These are phyloP conservation scores for Trichophyton equinum DNA, from an alignment of 2,329 filamentous ascomycete genomes.

Conservation along the genomic window DNA sequence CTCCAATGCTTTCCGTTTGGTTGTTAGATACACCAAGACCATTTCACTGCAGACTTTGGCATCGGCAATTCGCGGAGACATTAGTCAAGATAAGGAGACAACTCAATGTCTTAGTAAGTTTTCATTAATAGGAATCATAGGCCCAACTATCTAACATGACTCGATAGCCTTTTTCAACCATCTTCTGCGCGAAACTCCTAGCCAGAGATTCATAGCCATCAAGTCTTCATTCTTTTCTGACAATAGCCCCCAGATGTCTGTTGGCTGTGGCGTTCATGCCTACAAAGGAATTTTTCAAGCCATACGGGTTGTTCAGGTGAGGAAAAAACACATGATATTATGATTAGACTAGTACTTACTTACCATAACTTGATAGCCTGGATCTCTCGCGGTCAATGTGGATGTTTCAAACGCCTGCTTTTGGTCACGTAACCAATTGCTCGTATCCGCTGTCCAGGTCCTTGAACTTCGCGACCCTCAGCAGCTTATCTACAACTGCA, in stretches of 20 bases:
- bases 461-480: conserved; percentile 22
- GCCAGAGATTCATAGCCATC: conserved; percentile 53
- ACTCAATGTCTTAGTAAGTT: conserved; percentile 62
- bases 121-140: neutral
- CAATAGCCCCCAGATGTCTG: conserved; percentile 35
- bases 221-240: conserved; percentile 71
- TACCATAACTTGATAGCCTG: conserved; percentile 33
- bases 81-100: conserved; percentile 52
- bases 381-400: conserved; percentile 67
- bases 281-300: conserved; percentile 85
- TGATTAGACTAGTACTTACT: conserved; percentile 15
- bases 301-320: conserved; percentile 58
- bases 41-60: conserved; percentile 56
- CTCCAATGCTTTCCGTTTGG: conserved; percentile 46
- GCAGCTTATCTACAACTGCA: conserved; percentile 20
- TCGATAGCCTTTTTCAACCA: conserved; percentile 69
- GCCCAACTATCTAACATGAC: conserved; percentile 4
- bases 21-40: conserved; percentile 51
- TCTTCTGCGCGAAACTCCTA: conserved; percentile 67
- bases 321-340: conserved; percentile 4
- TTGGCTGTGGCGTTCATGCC: conserved; percentile 59
- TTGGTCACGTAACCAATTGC: conserved; percentile 45
- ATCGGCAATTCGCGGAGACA: conserved; percentile 51
- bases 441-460: conserved; percentile 25
- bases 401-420: conserved; percentile 89